These are phyloP conservation scores for Ballota nigra DNA, from an alignment of 257 asterid genomes.

Conservation along the genomic window DNA sequence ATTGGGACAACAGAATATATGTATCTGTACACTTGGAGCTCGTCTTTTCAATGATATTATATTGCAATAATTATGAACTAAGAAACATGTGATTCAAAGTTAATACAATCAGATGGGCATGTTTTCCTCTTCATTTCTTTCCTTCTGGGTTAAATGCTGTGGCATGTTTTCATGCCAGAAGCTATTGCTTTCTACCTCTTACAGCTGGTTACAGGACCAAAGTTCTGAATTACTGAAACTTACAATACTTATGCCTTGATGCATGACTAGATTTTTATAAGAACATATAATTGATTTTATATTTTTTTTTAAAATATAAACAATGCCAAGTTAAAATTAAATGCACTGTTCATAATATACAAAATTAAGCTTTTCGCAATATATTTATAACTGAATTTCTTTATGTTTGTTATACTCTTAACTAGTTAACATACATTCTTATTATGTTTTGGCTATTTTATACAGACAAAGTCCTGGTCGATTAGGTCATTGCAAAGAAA, in stretches of 20 bases:
- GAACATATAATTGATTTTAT: background rate
- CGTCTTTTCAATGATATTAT: background rate
- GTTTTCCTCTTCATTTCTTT: background rate
- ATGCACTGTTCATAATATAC: background rate
- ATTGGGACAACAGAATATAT: conserved; percentile 81
- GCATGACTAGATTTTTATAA: background rate
- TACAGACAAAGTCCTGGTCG: background rate
- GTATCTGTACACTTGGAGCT: conserved; percentile 55
- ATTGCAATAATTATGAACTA: conserved; percentile 13
- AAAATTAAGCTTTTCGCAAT: background rate
- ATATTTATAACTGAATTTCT: background rate
- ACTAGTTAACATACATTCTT: background rate
- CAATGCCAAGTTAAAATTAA: background rate
- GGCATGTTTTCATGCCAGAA: background rate
- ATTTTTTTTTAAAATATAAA: background rate
- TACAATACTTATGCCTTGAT: background rate
- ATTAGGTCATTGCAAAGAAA: background rate
- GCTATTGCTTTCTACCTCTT: background rate
- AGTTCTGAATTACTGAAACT: background rate
- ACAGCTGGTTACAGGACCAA: background rate
- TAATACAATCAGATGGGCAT: background rate
- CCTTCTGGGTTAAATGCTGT: background rate
- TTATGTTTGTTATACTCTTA: background rate
- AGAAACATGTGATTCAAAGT: background rate
- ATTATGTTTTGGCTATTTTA: background rate